These are phyloP conservation scores for Paulownia fortunei DNA, from an alignment of 257 asterid species.

Conservation along the genomic window DNA sequence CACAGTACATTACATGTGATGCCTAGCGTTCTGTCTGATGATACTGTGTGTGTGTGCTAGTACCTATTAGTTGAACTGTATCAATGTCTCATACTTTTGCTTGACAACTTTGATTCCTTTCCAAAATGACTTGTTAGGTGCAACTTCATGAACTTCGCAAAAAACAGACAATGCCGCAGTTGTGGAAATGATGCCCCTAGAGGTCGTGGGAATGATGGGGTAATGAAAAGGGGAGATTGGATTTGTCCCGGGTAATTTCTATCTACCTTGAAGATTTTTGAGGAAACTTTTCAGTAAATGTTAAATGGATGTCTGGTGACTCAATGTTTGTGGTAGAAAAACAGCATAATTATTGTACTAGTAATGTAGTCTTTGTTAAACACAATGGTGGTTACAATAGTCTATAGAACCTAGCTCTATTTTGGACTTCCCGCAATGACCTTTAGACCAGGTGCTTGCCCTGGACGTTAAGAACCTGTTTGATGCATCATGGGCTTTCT, in stretches of 20 bases:
- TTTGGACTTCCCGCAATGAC: not conserved
- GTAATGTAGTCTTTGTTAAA: not conserved
- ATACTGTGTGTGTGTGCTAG: not conserved
- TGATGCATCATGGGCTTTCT: not conserved
- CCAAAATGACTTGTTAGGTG: conserved; percentile 27
- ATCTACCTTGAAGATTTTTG: not conserved
- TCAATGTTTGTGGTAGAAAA: not conserved
- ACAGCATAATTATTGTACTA: not conserved
- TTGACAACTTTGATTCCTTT: conserved; percentile 11
- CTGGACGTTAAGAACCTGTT: not conserved
- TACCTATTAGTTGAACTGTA: not conserved
- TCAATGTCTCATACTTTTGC: not conserved
- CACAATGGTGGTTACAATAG: not conserved
- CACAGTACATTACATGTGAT: not conserved
- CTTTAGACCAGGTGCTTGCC: not conserved
- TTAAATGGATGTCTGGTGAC: not conserved
- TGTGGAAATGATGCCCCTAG: conserved; percentile 45
- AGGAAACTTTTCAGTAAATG: not conserved
- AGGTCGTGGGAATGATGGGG: conserved; percentile 21
- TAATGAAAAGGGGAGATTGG: conserved; percentile 56
- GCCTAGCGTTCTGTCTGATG: not conserved
- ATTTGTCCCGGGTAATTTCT: conserved; percentile 40
- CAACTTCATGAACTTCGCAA: conserved; percentile 43
- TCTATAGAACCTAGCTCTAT: not conserved
- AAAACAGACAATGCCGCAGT: conserved; percentile 29